Conservation (phyloP, 352 stramenopile species). For the Globisporangium uncinulatum region DNA sequence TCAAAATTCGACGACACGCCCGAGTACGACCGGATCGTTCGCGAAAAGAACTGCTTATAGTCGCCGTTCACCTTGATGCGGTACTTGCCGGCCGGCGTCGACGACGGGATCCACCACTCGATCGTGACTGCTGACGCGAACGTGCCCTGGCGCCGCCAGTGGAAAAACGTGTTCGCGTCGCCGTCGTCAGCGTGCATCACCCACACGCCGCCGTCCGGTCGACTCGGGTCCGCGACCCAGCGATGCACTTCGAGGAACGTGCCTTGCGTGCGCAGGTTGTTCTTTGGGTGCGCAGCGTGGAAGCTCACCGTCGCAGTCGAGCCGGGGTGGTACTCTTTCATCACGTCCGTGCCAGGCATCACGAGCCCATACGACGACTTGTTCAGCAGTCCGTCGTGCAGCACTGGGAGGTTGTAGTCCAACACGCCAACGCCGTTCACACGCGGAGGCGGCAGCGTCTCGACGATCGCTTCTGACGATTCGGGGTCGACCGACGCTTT, state of each 20-base stretch:
- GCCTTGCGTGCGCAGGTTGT: conserved; percentile 67
- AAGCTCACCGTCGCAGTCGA: conserved; percentile 58
- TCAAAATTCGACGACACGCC: conserved; percentile 59
- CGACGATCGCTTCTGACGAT: conserved; percentile 12
- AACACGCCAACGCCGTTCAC: conserved; percentile 60
- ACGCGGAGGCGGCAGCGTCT: conserved; percentile 28
- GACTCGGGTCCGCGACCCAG: conserved; percentile 40
- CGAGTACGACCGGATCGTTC: conserved; percentile 38
- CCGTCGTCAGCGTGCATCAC: conserved; percentile 68
- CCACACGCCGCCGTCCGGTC: conserved; percentile 45
- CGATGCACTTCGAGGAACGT: conserved; percentile 79
- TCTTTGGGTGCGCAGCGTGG: conserved; percentile 76
- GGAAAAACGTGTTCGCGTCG: conserved; percentile 68
- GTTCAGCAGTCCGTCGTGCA: conserved; percentile 53
- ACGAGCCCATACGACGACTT: conserved; percentile 49
- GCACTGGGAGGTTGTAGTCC: conserved; percentile 72
- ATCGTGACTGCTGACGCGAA: conserved; percentile 66
- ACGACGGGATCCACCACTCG: conserved; percentile 57
- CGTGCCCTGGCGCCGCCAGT: conserved; percentile 63
- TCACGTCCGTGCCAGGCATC: conserved; percentile 32
- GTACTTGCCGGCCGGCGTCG: conserved; percentile 45
- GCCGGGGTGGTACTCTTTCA: conserved; percentile 34
- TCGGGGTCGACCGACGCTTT: conserved; percentile 5
- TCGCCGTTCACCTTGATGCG: conserved; percentile 79
- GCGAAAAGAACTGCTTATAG: conserved; percentile 62